Evolutionary conservation across 805 yeast genomes (phyloP).

Genomic region (Pichia rugopelliculosa): DNA sequence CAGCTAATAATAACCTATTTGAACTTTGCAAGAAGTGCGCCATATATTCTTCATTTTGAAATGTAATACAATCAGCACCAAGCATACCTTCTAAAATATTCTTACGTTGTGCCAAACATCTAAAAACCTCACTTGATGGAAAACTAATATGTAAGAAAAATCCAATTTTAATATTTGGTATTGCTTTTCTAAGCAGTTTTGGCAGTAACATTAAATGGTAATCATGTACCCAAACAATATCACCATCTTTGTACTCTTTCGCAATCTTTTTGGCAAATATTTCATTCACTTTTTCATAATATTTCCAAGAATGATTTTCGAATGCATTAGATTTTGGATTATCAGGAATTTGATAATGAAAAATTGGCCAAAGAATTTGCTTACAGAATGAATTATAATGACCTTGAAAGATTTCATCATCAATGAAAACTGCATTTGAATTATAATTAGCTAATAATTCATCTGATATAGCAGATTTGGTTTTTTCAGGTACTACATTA

Average conservation of each 20-base stretch:
- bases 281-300: slow-evolving; percentile 70
- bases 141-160: slow-evolving; percentile 90
- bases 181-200: slow-evolving; percentile 61
- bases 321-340: slow-evolving; percentile 90
- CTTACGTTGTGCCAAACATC: slow-evolving; percentile 86
- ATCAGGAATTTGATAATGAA: slow-evolving; percentile 91
- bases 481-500: slow-evolving; percentile 59
- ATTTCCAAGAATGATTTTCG: slow-evolving; percentile 92
- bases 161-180: slow-evolving; percentile 84
- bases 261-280: slow-evolving; percentile 71
- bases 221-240: slow-evolving; percentile 88
- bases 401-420: slow-evolving; percentile 78
- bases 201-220: slow-evolving; percentile 88
- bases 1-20: slow-evolving; percentile 75
- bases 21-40: slow-evolving; percentile 91
- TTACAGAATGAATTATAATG: slow-evolving; percentile 90
- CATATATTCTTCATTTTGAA: slow-evolving; percentile 90
- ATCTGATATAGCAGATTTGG: slow-evolving; percentile 45
- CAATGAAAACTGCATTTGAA: slow-evolving; percentile 61
- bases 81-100: slow-evolving; percentile 71
- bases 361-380: slow-evolving; percentile 93
- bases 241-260: slow-evolving; percentile 61
- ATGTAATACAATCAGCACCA: slow-evolving; percentile 82
- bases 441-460: slow-evolving; percentile 42
- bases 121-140: slow-evolving; percentile 91